Conservation (phyloP, 208 protist species). For the Trypanosoma mega region DNA sequence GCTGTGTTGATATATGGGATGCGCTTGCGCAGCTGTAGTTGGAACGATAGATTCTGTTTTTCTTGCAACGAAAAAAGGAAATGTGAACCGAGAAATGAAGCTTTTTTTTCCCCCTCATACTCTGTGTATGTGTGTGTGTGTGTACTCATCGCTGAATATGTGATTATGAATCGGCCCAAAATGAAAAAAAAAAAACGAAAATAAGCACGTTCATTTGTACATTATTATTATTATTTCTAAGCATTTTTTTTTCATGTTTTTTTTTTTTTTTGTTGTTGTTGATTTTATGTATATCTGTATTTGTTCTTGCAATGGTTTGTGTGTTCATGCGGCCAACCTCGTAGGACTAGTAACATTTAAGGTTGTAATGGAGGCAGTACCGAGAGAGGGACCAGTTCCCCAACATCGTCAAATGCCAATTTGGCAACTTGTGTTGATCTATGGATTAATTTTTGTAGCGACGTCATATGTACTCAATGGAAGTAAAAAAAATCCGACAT, state of each 20-base stretch:
- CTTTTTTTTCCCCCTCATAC: not conserved
- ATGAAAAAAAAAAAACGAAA: conserved; percentile 2
- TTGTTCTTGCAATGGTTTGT: too few relatives aligned
- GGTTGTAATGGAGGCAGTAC: too few relatives aligned
- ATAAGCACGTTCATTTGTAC: not conserved
- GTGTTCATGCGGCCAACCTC: too few relatives aligned
- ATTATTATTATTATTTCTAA: not conserved
- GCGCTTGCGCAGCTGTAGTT: conserved; percentile 19
- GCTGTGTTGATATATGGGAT: conserved; percentile 35
- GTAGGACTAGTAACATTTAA: too few relatives aligned
- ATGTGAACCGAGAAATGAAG: not conserved
- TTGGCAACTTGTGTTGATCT: conserved; percentile 16
- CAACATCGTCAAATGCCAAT: not conserved
- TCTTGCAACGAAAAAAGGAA: not conserved
- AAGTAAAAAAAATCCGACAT: not conserved
- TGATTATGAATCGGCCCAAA: too few relatives aligned
- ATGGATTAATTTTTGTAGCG: conserved; percentile 1
- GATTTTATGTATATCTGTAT: not conserved
- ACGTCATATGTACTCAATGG: conserved; percentile 5
- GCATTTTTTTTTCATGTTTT: not conserved
- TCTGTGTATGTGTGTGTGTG: conserved; percentile 1
- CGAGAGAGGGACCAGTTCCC: not conserved
- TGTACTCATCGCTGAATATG: not conserved
- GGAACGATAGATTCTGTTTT: not conserved
- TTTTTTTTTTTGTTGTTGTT: not conserved